phyloP scores from a whole-genome alignment of 805 yeast genomes.

The Kluyveromyces aestuarii region DNA sequence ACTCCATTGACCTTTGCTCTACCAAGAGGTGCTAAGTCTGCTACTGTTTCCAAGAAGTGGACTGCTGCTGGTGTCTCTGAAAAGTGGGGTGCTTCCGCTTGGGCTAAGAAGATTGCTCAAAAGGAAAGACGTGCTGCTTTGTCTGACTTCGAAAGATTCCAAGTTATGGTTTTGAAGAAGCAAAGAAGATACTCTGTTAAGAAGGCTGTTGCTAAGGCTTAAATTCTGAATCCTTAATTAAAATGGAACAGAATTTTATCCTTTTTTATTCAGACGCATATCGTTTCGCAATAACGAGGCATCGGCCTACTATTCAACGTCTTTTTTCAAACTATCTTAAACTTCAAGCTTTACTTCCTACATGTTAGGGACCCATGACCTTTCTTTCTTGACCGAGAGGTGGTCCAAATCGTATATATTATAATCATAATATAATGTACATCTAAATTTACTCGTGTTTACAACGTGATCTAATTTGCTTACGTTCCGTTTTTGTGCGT shows the following conservation, averaged over 20 bases:
- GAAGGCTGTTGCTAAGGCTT: conserved; percentile 96
- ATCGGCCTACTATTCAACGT: not conserved
- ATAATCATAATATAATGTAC: conserved; percentile 10
- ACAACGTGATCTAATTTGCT: not conserved
- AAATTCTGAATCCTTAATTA: conserved; percentile 24
- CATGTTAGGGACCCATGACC: not conserved
- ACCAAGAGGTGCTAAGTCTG: conserved; percentile 93
- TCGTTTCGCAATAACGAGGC: not conserved
- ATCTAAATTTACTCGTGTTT: conserved; percentile 7
- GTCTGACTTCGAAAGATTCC: conserved; percentile 99
- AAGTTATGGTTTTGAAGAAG: conserved; percentile 94
- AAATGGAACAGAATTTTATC: not conserved
- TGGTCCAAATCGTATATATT: conserved; percentile 5
- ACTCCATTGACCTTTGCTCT: conserved; percentile 85
- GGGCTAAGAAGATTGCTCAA: conserved; percentile 98
- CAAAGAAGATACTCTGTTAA: conserved; percentile 92
- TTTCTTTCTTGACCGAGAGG: not conserved
- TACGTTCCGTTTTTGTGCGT: not conserved
- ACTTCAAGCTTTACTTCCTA: not conserved
- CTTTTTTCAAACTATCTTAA: conserved; percentile 1
- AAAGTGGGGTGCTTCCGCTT: conserved; percentile 87
- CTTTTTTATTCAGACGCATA: not conserved
- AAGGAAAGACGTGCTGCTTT: conserved; percentile 88
- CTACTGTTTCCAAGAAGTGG: conserved; percentile 86
- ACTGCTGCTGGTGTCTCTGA: conserved; percentile 76